Evolutionary conservation across 1,284 basidiomycete genomes (phyloP).

Genomic region (Sphagnurus paluster): DNA sequence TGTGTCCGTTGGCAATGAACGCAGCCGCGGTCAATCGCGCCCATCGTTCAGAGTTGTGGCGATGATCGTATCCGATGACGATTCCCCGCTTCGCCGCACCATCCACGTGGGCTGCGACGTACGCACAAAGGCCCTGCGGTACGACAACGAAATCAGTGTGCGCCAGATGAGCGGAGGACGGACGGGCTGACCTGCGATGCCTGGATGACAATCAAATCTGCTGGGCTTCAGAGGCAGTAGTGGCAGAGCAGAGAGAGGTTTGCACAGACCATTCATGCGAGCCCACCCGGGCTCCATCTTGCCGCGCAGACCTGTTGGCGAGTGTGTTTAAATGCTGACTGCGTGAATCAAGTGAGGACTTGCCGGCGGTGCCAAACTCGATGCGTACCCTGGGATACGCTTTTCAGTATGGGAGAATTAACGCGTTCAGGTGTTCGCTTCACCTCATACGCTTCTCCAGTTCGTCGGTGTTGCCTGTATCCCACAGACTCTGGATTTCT

Average conservation of each 20-base stretch:
- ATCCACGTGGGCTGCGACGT: slow-evolving; percentile 55
- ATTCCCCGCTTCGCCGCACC: slow-evolving; percentile 62
- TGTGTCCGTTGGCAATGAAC: slow-evolving; percentile 64
- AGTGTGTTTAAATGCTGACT: not conserved
- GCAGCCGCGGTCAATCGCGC: slow-evolving; percentile 70
- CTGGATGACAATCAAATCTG: slow-evolving; percentile 78
- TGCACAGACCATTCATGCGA: slow-evolving; percentile 67
- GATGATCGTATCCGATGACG: slow-evolving; percentile 82
- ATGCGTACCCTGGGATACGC: slow-evolving; percentile 57
- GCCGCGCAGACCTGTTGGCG: slow-evolving; percentile 68
- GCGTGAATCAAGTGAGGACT: slow-evolving; percentile 3
- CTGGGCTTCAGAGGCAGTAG: slow-evolving; percentile 3
- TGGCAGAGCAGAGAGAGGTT: not conserved
- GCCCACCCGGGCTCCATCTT: slow-evolving; percentile 85
- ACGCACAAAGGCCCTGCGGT: slow-evolving; percentile 70
- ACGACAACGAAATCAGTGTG: slow-evolving; percentile 1
- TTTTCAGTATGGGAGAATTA: slow-evolving; percentile 6
- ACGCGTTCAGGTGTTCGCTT: slow-evolving; percentile 1
- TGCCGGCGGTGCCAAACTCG: slow-evolving; percentile 85
- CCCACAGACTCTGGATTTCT: slow-evolving; percentile 56
- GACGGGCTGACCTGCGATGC: slow-evolving; percentile 63
- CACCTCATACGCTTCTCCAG: slow-evolving; percentile 62
- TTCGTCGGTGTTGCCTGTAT: slow-evolving; percentile 43
- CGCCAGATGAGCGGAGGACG: not conserved
- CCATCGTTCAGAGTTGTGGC: slow-evolving; percentile 77